A percentile compares a stretch with the other conserved stretches of the same genome.
Evolutionary conservation across 495 filamentous ascomycete species (phyloP).

Genomic region (Penicillium arizonense): DNA sequence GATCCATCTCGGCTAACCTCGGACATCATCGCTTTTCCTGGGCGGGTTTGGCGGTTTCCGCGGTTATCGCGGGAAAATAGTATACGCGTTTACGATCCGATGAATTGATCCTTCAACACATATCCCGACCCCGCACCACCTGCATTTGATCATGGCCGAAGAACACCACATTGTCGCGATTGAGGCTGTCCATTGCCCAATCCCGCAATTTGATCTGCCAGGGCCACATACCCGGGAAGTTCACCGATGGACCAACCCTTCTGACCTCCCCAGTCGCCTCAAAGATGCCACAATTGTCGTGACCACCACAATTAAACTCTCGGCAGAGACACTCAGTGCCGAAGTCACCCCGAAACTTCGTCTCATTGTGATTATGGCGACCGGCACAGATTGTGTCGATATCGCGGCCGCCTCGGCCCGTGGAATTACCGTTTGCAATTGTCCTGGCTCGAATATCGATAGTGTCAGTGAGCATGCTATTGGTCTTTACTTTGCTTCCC

Average conservation of each 20-base stretch:
- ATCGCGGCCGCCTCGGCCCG: slow-evolving; percentile 39
- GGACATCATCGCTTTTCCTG: background rate
- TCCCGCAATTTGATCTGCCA: slow-evolving; percentile 40
- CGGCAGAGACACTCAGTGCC: slow-evolving; percentile 27
- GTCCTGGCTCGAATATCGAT: slow-evolving; percentile 48
- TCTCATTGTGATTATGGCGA: slow-evolving; percentile 49
- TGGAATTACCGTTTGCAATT: slow-evolving; percentile 46
- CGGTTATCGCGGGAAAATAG: too few species aligned
- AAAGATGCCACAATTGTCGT: slow-evolving; percentile 50
- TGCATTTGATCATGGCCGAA: background rate
- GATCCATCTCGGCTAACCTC: background rate
- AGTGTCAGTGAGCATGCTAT: slow-evolving; percentile 55
- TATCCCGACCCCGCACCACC: background rate
- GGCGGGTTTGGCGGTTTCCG: too few species aligned
- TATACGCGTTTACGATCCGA: background rate
- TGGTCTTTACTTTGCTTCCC: slow-evolving; percentile 51
- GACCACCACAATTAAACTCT: slow-evolving; percentile 36
- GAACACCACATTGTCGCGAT: slow-evolving; percentile 45
- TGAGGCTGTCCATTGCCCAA: slow-evolving; percentile 43
- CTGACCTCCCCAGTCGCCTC: slow-evolving; percentile 36
- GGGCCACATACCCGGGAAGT: slow-evolving; percentile 28
- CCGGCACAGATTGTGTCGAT: slow-evolving; percentile 53
- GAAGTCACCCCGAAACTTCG: slow-evolving; percentile 35
- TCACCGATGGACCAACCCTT: slow-evolving; percentile 30
- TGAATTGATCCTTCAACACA: background rate